A percentile compares a stretch with the other conserved stretches of the same genome.
phyloP scores from a whole-genome alignment of 352 stramenopile genomes.

The Phytophthora niederhauseri region DNA sequence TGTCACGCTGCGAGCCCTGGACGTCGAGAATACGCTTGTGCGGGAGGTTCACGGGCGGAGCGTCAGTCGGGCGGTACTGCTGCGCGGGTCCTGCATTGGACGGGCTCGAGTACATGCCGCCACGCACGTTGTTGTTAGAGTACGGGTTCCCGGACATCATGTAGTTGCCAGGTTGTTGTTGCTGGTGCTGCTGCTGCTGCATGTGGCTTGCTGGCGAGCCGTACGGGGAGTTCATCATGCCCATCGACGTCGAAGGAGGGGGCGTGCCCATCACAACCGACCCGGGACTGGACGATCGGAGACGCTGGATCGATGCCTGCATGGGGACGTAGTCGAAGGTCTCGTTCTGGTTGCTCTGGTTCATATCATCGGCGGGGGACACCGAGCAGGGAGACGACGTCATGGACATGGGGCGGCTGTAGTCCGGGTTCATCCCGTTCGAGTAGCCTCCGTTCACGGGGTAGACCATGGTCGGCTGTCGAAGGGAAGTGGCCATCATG shows the following conservation, averaged over 20 bases:
- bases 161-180: conserved; percentile 37
- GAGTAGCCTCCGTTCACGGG: conserved; percentile 36
- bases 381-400: conserved; percentile 35
- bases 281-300: conserved; percentile 34
- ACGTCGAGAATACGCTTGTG: conserved; percentile 70
- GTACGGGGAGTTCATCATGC: conserved; percentile 48
- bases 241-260: conserved; percentile 35
- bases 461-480: conserved; percentile 46
- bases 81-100: conserved; percentile 22
- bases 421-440: conserved; percentile 40
- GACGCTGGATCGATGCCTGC: conserved; percentile 39
- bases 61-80: conserved; percentile 45
- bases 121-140: conserved; percentile 29
- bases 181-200: conserved; percentile 32
- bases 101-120: conserved; percentile 31
- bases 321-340: conserved; percentile 58
- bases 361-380: conserved; percentile 35
- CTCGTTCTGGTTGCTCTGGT: conserved; percentile 40
- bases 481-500: conserved; percentile 47
- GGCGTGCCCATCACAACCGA: conserved; percentile 37
- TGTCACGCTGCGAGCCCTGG: conserved; percentile 53
- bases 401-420: conserved; percentile 39
- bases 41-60: conserved; percentile 42
- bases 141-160: conserved; percentile 40
- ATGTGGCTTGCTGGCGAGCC: conserved; percentile 40